A percentile compares a stretch with the other conserved stretches of the same genome.
These are phyloP conservation scores for Takashimella tepidaria DNA, from an alignment of 1,284 basidiomycete species.

Conservation along the genomic window DNA sequence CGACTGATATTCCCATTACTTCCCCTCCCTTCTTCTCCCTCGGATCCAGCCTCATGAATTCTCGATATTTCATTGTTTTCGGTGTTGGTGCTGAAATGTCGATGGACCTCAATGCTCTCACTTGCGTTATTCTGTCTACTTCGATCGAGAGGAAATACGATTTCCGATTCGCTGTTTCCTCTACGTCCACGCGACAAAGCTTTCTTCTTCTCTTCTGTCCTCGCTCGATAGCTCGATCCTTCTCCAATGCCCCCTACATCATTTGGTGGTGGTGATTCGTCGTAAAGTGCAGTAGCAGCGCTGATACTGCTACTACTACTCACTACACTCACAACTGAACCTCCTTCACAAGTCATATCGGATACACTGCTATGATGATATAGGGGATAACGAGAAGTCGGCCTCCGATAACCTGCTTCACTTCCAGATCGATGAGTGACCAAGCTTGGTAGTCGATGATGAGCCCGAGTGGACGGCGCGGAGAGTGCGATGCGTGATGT, in stretches of 20 bases:
- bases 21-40: not conserved
- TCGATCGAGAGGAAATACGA: not conserved
- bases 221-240: not conserved
- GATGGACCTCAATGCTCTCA: not conserved
- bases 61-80: not conserved
- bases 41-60: not conserved
- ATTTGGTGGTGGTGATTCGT: no score
- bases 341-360: not conserved
- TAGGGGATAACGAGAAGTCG: not conserved
- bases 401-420: not conserved
- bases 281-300: no score
- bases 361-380: not conserved
- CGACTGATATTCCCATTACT: no score
- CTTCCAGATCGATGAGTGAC: not conserved
- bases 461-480: not conserved
- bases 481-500: not conserved
- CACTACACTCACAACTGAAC: no score
- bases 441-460: not conserved
- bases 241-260: no score
- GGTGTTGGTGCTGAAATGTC: not conserved
- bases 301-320: no score
- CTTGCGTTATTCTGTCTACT: no score
- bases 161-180: not conserved
- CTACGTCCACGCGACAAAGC: not conserved
- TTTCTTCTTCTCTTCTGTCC: not conserved